A percentile compares a stretch with the other conserved stretches of the same genome.
These are phyloP conservation scores for Xanthoparmelia taractica DNA, from an alignment of 495 filamentous ascomycete genomes.

Conservation along the genomic window DNA sequence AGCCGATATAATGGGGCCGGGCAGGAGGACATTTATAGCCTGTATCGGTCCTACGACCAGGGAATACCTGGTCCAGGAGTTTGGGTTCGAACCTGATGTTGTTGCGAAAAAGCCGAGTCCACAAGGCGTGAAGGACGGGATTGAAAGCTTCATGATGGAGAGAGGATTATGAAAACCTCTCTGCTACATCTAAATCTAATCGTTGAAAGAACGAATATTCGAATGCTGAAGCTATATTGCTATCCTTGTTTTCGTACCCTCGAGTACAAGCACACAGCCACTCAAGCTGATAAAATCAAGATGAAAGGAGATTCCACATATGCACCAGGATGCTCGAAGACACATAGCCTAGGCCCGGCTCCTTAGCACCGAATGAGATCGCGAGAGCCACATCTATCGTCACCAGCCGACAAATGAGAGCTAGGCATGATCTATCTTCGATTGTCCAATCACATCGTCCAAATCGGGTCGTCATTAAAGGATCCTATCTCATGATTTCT, in stretches of 20 bases:
- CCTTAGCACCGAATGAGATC: background rate
- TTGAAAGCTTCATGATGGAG: slow-evolving; percentile 45
- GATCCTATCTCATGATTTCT: slow-evolving; percentile 89
- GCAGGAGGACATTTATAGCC: slow-evolving; percentile 51
- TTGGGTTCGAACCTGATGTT: slow-evolving; percentile 70
- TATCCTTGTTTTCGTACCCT: background rate
- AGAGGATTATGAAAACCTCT: background rate
- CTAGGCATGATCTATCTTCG: slow-evolving; percentile 1
- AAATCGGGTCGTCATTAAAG: background rate
- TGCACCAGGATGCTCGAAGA: slow-evolving; percentile 12
- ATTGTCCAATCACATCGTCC: slow-evolving; percentile 12
- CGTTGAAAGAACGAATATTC: slow-evolving; percentile 9
- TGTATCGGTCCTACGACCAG: slow-evolving; percentile 94
- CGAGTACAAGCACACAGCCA: background rate
- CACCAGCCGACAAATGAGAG: slow-evolving; percentile 13
- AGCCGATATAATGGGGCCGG: slow-evolving; percentile 9
- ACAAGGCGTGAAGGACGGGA: slow-evolving; percentile 67
- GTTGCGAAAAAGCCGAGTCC: slow-evolving; percentile 76
- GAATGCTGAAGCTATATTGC: slow-evolving; percentile 16
- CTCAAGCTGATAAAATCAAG: background rate
- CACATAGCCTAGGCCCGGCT: background rate
- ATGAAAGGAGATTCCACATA: slow-evolving; percentile 6
- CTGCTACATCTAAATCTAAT: background rate
- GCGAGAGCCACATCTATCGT: slow-evolving; percentile 10
- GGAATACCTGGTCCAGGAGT: slow-evolving; percentile 57